Base-by-base conservation (phyloP, 1,284 basidiomycete species). In the Cystobasidium slooffiae region DNA sequence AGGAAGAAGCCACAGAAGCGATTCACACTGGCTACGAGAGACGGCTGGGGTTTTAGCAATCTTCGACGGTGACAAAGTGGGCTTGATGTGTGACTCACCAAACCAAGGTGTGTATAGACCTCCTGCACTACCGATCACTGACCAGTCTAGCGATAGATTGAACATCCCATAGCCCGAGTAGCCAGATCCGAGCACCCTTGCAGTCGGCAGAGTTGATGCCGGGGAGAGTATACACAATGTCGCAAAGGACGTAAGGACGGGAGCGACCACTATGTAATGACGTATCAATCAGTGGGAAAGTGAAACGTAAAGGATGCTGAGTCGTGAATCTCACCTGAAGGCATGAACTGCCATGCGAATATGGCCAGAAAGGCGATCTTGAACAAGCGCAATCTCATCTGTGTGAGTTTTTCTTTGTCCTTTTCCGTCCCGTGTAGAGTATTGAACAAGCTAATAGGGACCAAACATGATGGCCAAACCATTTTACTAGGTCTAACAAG, bases 131-230 rank as follows among this genome's bases (percentile, higher is more conserved):
- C 80, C 80, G 8, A 80, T 76, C 37, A 80, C 80, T 10, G 75
- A 68, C 80, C 80, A 80, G 56, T 80, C 80, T 43, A 80, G 75
- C 1, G 75, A 77, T 73, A 84, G 75, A 67, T 83, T 82, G 47
- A 82, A 76, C 39, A 84, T 78, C 1, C 84, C 84, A 39, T 84
- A 84, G 0, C 84, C 84, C 31, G 81, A 78, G 74, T 83, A 84
- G 10, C 82, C 83, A 1, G 79, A 80, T 47, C 82, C 81, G 6
- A 84, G 78, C 2, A 78, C 80, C 7, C 81, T 77, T 22, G 70
- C 61, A 20, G 46, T 73, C 9, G 62, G 18, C 22, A 68, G 16
- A 20, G 14, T 59, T 8, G 62, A 44, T 18, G 7, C 64, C 67
- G 82, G 82, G 75, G 82, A 76, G 39, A 83, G 74, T 41, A 83